phyloP scores from a whole-genome alignment of 768 basidiomycete genomes.

The Pholiota molesta region DNA sequence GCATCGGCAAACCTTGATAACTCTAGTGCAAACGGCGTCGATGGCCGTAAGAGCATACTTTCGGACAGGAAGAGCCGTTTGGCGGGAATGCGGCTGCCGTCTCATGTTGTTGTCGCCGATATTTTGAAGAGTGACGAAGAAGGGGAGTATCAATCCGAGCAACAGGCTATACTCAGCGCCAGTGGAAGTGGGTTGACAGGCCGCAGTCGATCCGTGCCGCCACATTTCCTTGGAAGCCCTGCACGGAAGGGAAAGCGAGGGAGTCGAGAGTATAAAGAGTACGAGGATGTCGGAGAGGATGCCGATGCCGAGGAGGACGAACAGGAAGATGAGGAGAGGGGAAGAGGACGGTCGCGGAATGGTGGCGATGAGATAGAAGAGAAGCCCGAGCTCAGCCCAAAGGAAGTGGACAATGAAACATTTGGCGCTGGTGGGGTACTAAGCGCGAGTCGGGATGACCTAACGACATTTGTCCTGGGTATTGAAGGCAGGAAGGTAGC shows the following conservation, averaged over 20 bases:
- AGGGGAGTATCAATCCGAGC: not conserved
- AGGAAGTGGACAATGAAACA: slow-evolving; percentile 10
- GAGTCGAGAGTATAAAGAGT: slow-evolving; percentile 35
- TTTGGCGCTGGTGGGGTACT: slow-evolving; percentile 61
- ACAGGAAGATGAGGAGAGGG: slow-evolving; percentile 23
- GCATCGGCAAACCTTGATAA: not conserved
- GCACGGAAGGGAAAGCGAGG: slow-evolving; percentile 21
- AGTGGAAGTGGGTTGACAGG: slow-evolving; percentile 26
- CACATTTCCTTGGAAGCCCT: slow-evolving; percentile 50
- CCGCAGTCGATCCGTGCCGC: slow-evolving; percentile 62
- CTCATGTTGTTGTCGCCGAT: not conserved
- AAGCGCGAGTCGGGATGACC: slow-evolving; percentile 59
- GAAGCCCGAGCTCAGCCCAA: slow-evolving; percentile 5
- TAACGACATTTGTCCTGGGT: slow-evolving; percentile 63
- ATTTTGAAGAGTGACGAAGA: slow-evolving; percentile 4
- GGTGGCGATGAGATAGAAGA: slow-evolving; percentile 16
- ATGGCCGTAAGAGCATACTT: slow-evolving; percentile 32
- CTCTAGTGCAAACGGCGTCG: slow-evolving; percentile 19
- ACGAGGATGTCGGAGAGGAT: slow-evolving; percentile 27
- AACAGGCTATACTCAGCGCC: not conserved
- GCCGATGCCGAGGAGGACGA: slow-evolving; percentile 17
- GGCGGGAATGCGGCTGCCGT: slow-evolving; percentile 21
- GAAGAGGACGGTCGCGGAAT: slow-evolving; percentile 11
- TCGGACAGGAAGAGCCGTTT: slow-evolving; percentile 23
- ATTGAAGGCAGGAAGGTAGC: slow-evolving; percentile 60